Base-by-base conservation (phyloP, 805 yeast species). In the Kodamaea restingae region DNA sequence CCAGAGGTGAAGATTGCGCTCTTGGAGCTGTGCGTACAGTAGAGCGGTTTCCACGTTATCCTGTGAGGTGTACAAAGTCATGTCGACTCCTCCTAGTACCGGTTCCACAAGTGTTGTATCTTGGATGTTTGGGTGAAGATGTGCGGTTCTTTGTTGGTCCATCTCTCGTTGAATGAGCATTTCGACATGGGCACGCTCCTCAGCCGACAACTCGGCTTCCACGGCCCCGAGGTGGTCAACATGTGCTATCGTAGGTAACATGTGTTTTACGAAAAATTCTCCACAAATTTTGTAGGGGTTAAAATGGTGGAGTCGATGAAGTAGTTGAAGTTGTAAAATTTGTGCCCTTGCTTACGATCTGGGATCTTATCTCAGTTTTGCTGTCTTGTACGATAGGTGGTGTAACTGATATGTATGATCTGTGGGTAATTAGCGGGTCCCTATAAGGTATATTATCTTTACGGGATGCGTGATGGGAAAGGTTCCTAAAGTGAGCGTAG, bases 1-100 rank as follows among this genome's bases (percentile, higher is more conserved):
- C 21, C 63, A 40, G 14, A 73, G 45, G 26, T 58, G 50, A 15
- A 78, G 52, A n/a, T 69, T 63, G 14, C 76, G 49, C 20, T 63
- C 58, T 35, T 73, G 66, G 31, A 70, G 57, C 15, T 53, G 45
- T 3, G 73, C 50, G 48, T 71, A 71, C 21, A 69, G 64, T 18
- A 73, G 43, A 4, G 72, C 57, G 7, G 70, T 57, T 43, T 63
- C 60, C 46, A 67, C 42, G 7, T 41, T 31, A 15, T 32, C 33
- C 17, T 24, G 36, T 28, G 32, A 45, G 4, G 47, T 31, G 46
- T 55, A 55, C 10, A 56, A 39, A 6, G 54, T 54, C 46, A 61
- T 44, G 21, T 57, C 71, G 10, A 73, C 58, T 3, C 68, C 67
- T 17, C 52, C 35, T 6, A 33, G 36, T 10, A 6, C 21, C 4